Base-by-base conservation (phyloP, 1,284 basidiomycete species). In the Veloboletus limbatus region DNA sequence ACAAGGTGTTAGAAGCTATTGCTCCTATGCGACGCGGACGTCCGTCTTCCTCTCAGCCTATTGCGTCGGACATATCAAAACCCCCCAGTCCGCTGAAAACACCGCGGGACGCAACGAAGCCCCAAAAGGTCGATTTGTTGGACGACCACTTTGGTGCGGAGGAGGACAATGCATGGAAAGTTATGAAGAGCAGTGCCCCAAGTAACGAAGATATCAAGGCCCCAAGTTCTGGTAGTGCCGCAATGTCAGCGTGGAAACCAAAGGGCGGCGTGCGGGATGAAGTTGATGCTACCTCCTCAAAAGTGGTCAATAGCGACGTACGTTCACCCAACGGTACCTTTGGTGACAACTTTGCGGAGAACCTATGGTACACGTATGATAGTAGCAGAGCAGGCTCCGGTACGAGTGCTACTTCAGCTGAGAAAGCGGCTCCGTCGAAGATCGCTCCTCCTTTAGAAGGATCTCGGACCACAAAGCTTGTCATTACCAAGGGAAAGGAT, bases 11-110 rank as follows among this genome's bases (percentile, higher is more conserved):
- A 18, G 86, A 88, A 55, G 84, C 84, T 11, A 84, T 88, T 50
- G 81, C 82, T 27, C 85, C 87, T 0, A 83, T 88, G 82, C 78
- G 88, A 37, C 74, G 87, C 32, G 88, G 87, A 13, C 72, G 87
- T 26, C 85, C 86, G 11, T 60, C 66, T 39, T 46, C 59, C 31
- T 54, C 64, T 11, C 69, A 68, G 39, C 69, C 55, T 42, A 51
- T 54, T 30, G 62, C 57, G 4, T 36, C 69, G 48, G 57, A 66
- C 2, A 47, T 47, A 17, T 67, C 63, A 37, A 75, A 69, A 53
- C 66, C 69, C 3, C 47, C 67, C 1, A 76, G 72, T 55, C 69
- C 73, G 2, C 63, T 66, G 49, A 75, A 71, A 31, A 30, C 54
- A 37, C 41, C 30, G 39, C 34, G 13, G 9, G 56, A 54, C 37